Evolutionary conservation across 805 yeast genomes (phyloP), one percentile per base, ranked within the genome.

Genomic region (Candida sakaeoensis): DNA sequence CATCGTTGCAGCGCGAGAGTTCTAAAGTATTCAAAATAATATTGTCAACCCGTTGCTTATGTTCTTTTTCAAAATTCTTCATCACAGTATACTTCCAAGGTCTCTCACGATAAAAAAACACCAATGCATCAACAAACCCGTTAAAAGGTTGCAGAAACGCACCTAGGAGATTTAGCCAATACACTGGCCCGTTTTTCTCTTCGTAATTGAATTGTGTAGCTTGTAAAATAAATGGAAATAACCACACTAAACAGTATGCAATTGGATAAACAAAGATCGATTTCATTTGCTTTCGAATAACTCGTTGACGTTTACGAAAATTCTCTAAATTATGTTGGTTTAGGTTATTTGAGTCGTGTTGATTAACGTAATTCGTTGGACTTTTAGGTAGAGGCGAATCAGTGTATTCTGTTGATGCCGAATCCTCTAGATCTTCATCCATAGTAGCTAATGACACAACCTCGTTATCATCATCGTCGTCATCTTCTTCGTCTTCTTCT

Each of bases 241-340:
- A 54, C 97, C 97, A 89, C 34, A 88, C 60, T 19, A 84, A 68
- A 42, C 87, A 70, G 58, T 87, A 89, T 2, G 95, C 83, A 30
- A 83, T 63, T 3, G 97, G 97, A 55, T 89, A 89, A 33, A 89
- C 70, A 59, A 89, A 87, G 35, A 89, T 82, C 23, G 82, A 72
- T 51, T 80, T 80, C 74, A 86, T 79, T 61, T 89, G 95, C 41
- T 80, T 79, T 55, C 82, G 79, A 37, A 89, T 85, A 45, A 75
- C 73, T 21, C 72, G 61, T 48, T 88, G 80, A 14, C 93, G 68
- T 27, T 72, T 63, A 43, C 82, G 74, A 57, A 87, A 80, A 43
- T 72, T 72, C 26, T 67, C 72, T 57, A 84, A 70, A 38, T 81
- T 77, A 39, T 81, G 82, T 24, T 69, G 69, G 45, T 82, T 86